phyloP scores from a whole-genome alignment of 2,329 filamentous ascomycete species.

The Graphilbum fragrans region DNA sequence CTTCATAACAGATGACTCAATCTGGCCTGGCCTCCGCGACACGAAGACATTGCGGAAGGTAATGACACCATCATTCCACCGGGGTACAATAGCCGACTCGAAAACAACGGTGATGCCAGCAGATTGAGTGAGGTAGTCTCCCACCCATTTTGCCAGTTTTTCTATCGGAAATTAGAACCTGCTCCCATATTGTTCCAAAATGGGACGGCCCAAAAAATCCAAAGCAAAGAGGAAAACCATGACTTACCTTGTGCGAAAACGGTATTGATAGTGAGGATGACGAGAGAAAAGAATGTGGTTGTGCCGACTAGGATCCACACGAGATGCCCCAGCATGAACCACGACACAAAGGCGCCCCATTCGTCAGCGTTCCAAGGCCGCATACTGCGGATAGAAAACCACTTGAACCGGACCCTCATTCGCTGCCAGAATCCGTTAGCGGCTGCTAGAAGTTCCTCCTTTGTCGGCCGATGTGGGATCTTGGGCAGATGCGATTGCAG shows the following conservation, averaged over 20 bases:
- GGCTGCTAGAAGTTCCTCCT: slow-evolving; percentile 83
- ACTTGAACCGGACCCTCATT: slow-evolving; percentile 87
- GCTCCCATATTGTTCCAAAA: neutral
- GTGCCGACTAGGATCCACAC: slow-evolving; percentile 95
- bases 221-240: neutral
- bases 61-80: slow-evolving; percentile 90
- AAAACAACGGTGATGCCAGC: slow-evolving; percentile 91
- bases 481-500: slow-evolving; percentile 46
- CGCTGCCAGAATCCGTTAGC: slow-evolving; percentile 89
- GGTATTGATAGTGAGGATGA: slow-evolving; percentile 88
- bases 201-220: neutral
- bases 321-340: slow-evolving; percentile 87
- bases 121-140: slow-evolving; percentile 89
- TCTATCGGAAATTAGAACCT: slow-evolving; percentile 35
- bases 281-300: slow-evolving; percentile 88
- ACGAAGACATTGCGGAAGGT: slow-evolving; percentile 96
- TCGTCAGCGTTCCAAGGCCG: slow-evolving; percentile 93
- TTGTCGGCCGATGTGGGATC: slow-evolving; percentile 78
- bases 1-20: slow-evolving; percentile 75
- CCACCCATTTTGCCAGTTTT: slow-evolving; percentile 84
- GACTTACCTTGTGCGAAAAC: slow-evolving; percentile 78
- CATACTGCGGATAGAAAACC: slow-evolving; percentile 89
- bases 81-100: slow-evolving; percentile 93
- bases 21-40: slow-evolving; percentile 76
- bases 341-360: slow-evolving; percentile 89